Percentiles rank a stretch among this genome's conserved stretches.
Conservation (phyloP, 805 yeast species). For the Pichia heedii region DNA sequence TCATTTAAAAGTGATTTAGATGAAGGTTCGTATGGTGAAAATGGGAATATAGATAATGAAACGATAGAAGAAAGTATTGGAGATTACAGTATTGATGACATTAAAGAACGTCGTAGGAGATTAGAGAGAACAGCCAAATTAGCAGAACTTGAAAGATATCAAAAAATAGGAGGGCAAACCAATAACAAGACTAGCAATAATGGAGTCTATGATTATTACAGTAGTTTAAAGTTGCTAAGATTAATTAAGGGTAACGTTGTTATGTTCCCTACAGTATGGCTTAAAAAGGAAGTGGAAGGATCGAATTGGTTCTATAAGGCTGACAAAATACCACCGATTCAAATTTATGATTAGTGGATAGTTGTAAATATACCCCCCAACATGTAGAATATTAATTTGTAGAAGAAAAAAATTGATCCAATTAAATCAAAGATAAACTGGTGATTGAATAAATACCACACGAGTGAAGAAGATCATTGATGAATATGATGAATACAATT, state of each 20-base stretch:
- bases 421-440: not conserved
- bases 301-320: constrained; percentile 94
- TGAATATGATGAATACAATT: too few species aligned
- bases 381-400: too few species aligned
- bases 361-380: too few species aligned
- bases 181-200: constrained; percentile 2
- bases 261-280: constrained; percentile 89
- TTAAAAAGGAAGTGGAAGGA: constrained; percentile 73
- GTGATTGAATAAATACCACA: too few species aligned
- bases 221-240: constrained; percentile 64
- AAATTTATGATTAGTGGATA: constrained; percentile 60
- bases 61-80: not conserved
- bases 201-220: constrained; percentile 45
- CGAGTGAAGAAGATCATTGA: too few species aligned
- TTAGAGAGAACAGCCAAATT: constrained; percentile 19
- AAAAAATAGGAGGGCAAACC: constrained; percentile 10
- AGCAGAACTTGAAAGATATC: constrained; percentile 24
- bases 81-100: constrained; percentile 7
- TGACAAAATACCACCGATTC: constrained; percentile 91
- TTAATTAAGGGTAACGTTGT: constrained; percentile 84
- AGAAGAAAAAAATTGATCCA: too few species aligned
- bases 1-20: not conserved
- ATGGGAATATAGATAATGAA: not conserved
- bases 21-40: constrained; percentile 9
- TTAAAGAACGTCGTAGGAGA: constrained; percentile 10